Evolutionary conservation across 805 yeast species (phyloP), one percentile per base, ranked within the genome.

Genomic region (Cyberlindnera euphorbiiphila): DNA sequence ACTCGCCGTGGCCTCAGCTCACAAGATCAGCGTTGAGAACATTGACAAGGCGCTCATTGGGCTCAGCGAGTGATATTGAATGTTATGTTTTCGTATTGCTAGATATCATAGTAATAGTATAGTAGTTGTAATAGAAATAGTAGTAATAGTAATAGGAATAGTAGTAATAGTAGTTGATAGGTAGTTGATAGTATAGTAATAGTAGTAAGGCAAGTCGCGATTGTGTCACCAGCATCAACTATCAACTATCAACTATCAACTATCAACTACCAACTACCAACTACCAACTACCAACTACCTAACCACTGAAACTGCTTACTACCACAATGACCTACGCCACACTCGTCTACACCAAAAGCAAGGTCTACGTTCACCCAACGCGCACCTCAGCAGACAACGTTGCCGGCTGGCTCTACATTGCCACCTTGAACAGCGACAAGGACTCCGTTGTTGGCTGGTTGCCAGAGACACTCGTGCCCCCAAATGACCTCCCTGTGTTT

Each of bases 341-440:
- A 30, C 47, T 68, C 10, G 16, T 65, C 3, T 66, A 65, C 39
- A 63, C 67, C 29, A 83, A 81, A 54, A 72, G 87, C 3, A 80
- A 83, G 55, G 93, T 84, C 6, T 88, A 78, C 57, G 72, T 89
- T 4, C 98, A 93, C 59, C 94, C 95, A 4, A 75, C 93, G 0
- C 66, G 74, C 10, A 71, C 79, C 15, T 72, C 85, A 20, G 68
- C 68, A 36, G 96, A 91, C 53, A 89, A 91, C 55, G 66, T 91
- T 15, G 61, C 83, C 0, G 98, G 98, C 3, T 86, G 73, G 51
- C 57, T 93, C 25, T 67, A 83, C 6, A 66, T 93, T 12, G 72
- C 78, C 13, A 68, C 71, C 28, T 84, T 85, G 12, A 60, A 60
- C 17, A 51, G 75, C 32, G 69, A 81, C 54, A 64, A 66, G 45